Percentiles rank a stretch among this genome's conserved stretches.
phyloP scores from a whole-genome alignment of 2,329 filamentous ascomycete genomes.

The Chaetomium strumarium region DNA sequence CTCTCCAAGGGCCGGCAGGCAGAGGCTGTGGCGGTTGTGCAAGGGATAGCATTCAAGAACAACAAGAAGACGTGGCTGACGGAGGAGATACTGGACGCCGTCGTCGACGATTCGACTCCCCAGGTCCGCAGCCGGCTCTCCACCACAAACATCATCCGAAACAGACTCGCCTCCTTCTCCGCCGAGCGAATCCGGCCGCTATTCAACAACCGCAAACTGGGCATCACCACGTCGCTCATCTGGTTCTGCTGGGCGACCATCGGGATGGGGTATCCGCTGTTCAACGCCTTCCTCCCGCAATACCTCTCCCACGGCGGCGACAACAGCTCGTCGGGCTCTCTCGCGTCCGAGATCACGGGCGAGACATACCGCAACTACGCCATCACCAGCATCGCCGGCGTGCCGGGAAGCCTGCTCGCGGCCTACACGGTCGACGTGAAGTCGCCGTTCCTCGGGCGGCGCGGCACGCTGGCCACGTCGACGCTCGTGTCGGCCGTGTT shows the following conservation, averaged over 20 bases:
- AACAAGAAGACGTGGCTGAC: slow-evolving; percentile 68
- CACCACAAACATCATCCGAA: slow-evolving; percentile 42
- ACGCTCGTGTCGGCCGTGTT: slow-evolving; percentile 63
- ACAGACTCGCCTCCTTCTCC: slow-evolving; percentile 62
- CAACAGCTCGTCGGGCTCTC: slow-evolving; percentile 29
- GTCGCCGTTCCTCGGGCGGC: slow-evolving; percentile 60
- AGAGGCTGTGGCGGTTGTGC: slow-evolving; percentile 74
- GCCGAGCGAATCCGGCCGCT: slow-evolving; percentile 61
- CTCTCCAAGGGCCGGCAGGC: slow-evolving; percentile 69
- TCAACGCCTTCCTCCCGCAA: slow-evolving; percentile 86
- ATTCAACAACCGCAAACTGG: slow-evolving; percentile 49
- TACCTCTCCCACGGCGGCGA: slow-evolving; percentile 58
- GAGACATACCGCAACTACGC: slow-evolving; percentile 73
- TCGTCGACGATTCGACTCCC: slow-evolving; percentile 37
- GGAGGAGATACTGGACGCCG: slow-evolving; percentile 57
- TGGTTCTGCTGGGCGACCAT: slow-evolving; percentile 81
- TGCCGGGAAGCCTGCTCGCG: slow-evolving; percentile 70
- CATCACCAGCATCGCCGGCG: slow-evolving; percentile 70
- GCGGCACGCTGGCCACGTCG: slow-evolving; percentile 63
- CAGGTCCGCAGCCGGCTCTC: slow-evolving; percentile 24
- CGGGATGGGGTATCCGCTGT: slow-evolving; percentile 81
- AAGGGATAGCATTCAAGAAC: slow-evolving; percentile 71
- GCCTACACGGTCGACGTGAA: slow-evolving; percentile 64
- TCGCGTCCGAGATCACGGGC: slow-evolving; percentile 34
- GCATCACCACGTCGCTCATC: slow-evolving; percentile 48